phyloP scores from a whole-genome alignment of 2,329 filamentous ascomycete genomes.

The Microdochium bolleyi region DNA sequence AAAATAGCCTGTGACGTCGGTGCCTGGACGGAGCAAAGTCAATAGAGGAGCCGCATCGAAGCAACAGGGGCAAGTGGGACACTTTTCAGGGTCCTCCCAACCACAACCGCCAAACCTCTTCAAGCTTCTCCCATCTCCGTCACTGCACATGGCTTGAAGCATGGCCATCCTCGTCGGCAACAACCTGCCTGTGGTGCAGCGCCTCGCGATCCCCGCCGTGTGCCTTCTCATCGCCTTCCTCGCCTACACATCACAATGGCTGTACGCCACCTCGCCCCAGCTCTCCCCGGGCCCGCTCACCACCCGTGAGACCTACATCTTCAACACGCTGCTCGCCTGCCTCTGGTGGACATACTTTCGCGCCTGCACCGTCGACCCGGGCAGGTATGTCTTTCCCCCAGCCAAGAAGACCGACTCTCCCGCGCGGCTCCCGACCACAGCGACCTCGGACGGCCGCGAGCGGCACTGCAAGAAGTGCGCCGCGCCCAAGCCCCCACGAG shows the following conservation, averaged over 20 bases:
- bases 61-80: too few species aligned
- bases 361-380: slow-evolving; percentile 50
- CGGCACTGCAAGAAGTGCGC: slow-evolving; percentile 73
- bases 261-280: slow-evolving; percentile 54
- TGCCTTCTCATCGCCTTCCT: slow-evolving; percentile 61
- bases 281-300: slow-evolving; percentile 55
- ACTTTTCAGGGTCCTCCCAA: not conserved
- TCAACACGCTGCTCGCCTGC: slow-evolving; percentile 58
- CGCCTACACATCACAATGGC: slow-evolving; percentile 62
- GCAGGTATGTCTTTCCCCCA: slow-evolving; percentile 38
- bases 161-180: slow-evolving; percentile 23
- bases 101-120: too few species aligned
- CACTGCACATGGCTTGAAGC: not conserved
- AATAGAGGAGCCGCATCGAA: too few species aligned
- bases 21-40: too few species aligned
- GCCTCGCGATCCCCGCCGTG: slow-evolving; percentile 61
- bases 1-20: too few species aligned
- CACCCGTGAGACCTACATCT: slow-evolving; percentile 45
- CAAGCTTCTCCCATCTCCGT: too few species aligned
- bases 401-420: slow-evolving; percentile 18
- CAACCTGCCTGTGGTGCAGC: slow-evolving; percentile 28
- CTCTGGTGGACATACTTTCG: slow-evolving; percentile 64
- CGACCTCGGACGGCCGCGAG: slow-evolving; percentile 3
- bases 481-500: slow-evolving; percentile 64
- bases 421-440: slow-evolving; percentile 2